Evolutionary conservation across 345 rosid genomes (phyloP).

Genomic region (Psidium guajava): DNA sequence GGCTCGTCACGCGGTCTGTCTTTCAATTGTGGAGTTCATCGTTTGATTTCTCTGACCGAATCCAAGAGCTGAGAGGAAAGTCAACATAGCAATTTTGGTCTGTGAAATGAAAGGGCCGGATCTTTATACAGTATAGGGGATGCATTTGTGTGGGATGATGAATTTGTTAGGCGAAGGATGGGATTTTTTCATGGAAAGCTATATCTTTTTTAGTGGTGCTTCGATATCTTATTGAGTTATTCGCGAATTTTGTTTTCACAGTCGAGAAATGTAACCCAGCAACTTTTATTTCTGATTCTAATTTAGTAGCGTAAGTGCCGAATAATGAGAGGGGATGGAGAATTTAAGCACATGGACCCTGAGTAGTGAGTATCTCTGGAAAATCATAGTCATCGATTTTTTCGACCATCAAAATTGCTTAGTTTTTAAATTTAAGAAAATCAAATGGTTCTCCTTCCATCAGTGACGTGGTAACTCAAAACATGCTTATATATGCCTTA

Average conservation of each 20-base stretch:
- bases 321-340: not conserved
- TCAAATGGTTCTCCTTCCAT: not conserved
- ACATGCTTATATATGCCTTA: not conserved
- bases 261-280: not conserved
- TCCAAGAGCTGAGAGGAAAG: not conserved
- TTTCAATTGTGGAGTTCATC: not conserved
- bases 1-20: not conserved
- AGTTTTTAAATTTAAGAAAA: not conserved
- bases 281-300: not conserved
- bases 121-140: not conserved
- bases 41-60: not conserved
- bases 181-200: not conserved
- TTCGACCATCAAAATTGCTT: not conserved
- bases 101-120: not conserved
- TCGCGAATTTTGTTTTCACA: not conserved
- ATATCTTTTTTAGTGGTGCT: not conserved
- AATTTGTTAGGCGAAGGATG: not conserved
- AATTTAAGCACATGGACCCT: not conserved
- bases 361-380: not conserved
- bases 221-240: not conserved
- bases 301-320: not conserved
- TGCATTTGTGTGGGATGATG: not conserved
- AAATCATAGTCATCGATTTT: not conserved
- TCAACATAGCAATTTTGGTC: not conserved
- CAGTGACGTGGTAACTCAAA: not conserved